Conservation (phyloP, 2,329 filamentous ascomycete species). For the Verruconis gallopava region DNA sequence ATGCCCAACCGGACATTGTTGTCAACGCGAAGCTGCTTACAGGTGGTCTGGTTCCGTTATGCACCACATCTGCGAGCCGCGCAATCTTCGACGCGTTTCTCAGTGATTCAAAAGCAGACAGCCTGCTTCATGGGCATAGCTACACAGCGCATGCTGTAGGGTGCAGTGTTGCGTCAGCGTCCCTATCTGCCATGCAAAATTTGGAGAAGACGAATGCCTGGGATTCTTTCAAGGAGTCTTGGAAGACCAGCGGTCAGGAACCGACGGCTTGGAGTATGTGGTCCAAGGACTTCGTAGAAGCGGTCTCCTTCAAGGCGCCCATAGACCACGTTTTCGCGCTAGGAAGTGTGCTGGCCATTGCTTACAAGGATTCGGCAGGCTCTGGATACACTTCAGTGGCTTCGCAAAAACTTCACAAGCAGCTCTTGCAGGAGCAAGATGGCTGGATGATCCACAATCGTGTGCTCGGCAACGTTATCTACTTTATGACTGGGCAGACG, state of each 20-base stretch:
- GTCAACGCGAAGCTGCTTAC: conserved; percentile 78
- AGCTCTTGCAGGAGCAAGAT: conserved; percentile 28
- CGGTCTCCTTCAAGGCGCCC: conserved; percentile 41
- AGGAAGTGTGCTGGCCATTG: conserved; percentile 61
- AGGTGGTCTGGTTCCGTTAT: conserved; percentile 65
- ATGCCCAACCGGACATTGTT: conserved; percentile 56
- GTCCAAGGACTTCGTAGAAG: conserved; percentile 46
- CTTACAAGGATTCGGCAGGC: conserved; percentile 36
- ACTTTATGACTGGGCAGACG: conserved; percentile 46
- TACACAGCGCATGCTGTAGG: conserved; percentile 78
- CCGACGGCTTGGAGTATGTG: conserved; percentile 53
- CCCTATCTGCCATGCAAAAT: conserved; percentile 44
- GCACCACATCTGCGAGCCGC: conserved; percentile 61
- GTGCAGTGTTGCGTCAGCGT: conserved; percentile 63
- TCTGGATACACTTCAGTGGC: conserved; percentile 45
- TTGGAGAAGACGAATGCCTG: conserved; percentile 47
- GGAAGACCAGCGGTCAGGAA: conserved; percentile 19
- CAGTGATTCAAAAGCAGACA: conserved; percentile 62
- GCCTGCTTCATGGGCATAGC: conserved; percentile 71
- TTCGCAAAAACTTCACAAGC: conserved; percentile 38
- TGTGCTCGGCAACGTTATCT: conserved; percentile 48
- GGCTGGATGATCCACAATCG: conserved; percentile 41
- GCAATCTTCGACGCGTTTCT: conserved; percentile 60
- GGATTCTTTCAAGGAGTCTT: conserved; percentile 41
- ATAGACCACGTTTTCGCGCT: conserved; percentile 60